Base-by-base conservation (phyloP, 75 land plant species). In the Sequoiadendron giganteum region DNA sequence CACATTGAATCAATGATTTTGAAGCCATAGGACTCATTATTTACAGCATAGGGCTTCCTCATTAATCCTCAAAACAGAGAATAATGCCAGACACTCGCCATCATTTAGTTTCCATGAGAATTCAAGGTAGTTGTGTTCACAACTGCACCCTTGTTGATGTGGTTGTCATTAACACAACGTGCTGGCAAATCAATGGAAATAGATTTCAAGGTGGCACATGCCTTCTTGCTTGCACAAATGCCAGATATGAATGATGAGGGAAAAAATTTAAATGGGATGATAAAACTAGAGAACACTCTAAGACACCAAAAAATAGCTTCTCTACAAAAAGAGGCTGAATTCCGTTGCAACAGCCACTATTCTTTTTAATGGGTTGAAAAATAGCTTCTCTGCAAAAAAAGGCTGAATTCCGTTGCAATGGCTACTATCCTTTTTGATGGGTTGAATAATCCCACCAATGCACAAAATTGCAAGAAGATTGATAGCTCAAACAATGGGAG, bases 181-280 rank as follows among this genome's bases (percentile, higher is more conserved):
- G 15, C n/a, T 79, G 47, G 47, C 82, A 79, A 79, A 79, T 21
- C 21, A 79, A 40, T 9, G 45, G 47, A 82, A 82, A 82, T 45
- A 13, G n/a, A 82, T 45, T n/a, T 72, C 36, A 72, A 72, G 34
- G 40, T 39, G 83, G 83, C 47, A 80, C 10, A 36, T 81, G 83
- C 83, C 83, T n/a, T 82, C 84, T 82, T 30, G 30, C 84, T 82
- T 82, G 47, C 84, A 82, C 70, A 45, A 82, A 47, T 82, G 84
- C 84, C 48, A 47, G 32, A 47, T 39, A 75, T 75, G 77, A 75
- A 75, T 75, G 3, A 47, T 25, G 25, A 45, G 16, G 32, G 28
- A 10, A 47, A 82, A 45, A 43, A 47, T 3, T 13, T 28, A n/a
- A 82, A 82, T 82, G 84, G 54, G 32, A 82, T 40, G 45, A 25